Conservation (phyloP, 768 basidiomycete genomes). For the Cystoderma amianthinum region DNA sequence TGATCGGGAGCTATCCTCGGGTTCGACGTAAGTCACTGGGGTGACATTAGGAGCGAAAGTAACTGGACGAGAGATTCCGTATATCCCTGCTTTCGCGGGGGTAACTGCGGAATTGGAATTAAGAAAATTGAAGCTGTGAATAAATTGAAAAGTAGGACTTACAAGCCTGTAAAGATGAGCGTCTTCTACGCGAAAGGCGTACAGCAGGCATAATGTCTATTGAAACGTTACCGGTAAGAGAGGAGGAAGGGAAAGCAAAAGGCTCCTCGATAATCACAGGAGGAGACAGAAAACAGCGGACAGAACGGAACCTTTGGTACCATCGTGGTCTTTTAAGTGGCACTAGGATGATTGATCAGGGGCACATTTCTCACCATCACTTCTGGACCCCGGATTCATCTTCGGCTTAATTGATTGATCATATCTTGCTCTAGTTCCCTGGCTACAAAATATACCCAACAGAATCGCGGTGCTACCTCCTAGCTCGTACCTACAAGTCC, state of each 20-base stretch:
- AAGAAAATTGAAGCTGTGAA: slow-evolving; percentile 2
- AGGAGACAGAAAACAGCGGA: neutral
- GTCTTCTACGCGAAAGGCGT: slow-evolving; percentile 28
- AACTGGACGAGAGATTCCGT: slow-evolving; percentile 43
- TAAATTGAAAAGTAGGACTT: slow-evolving; percentile 8
- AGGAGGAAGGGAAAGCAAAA: neutral
- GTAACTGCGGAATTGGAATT: slow-evolving; percentile 13
- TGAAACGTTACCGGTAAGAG: slow-evolving; percentile 1
- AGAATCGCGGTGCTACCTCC: too few species aligned
- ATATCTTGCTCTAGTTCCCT: too few species aligned
- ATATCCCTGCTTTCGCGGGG: slow-evolving; percentile 46
- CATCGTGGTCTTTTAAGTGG: neutral
- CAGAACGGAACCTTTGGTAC: neutral
- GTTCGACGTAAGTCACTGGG: slow-evolving; percentile 37
- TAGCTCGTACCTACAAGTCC: too few species aligned
- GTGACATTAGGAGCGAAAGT: slow-evolving; percentile 63
- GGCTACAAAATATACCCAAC: too few species aligned
- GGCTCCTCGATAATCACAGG: neutral
- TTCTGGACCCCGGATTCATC: neutral
- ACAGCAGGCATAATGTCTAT: slow-evolving; percentile 24
- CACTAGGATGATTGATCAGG: neutral
- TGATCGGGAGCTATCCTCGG: slow-evolving; percentile 18
- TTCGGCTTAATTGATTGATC: too few species aligned
- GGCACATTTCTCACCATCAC: neutral
- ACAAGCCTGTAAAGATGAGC: slow-evolving; percentile 30